Percentiles rank a stretch among this genome's conserved stretches.
These are phyloP conservation scores for Didymella keratinophila DNA, from an alignment of 2,329 filamentous ascomycete species.

Conservation along the genomic window DNA sequence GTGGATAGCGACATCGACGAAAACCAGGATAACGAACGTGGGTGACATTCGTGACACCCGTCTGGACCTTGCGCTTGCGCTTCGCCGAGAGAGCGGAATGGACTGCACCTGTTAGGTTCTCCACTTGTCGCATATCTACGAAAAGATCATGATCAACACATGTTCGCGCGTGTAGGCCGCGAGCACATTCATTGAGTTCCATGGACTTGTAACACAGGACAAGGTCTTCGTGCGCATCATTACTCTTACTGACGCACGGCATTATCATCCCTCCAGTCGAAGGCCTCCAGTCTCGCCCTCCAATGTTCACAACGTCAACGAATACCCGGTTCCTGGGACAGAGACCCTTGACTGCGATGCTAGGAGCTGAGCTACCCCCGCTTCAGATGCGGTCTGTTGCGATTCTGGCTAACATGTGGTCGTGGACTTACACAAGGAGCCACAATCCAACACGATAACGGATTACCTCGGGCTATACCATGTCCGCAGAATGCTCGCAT, in stretches of 20 bases:
- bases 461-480: constrained; percentile 17
- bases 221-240: constrained; percentile 9
- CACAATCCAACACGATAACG: constrained; percentile 18
- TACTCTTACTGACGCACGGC: not conserved
- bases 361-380: constrained; percentile 8
- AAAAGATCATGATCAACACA: constrained; percentile 2
- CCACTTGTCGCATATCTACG: not conserved
- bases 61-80: constrained; percentile 22
- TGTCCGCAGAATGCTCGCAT: constrained; percentile 1
- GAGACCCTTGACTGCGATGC: constrained; percentile 6
- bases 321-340: constrained; percentile 17
- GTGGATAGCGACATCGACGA: constrained; percentile 34
- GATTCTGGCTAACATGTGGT: constrained; percentile 4
- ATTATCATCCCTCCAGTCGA: constrained; percentile 10
- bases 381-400: constrained; percentile 8
- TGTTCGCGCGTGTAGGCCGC: constrained; percentile 15
- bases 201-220: constrained; percentile 4
- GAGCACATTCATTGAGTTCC: not conserved
- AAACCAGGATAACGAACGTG: constrained; percentile 33
- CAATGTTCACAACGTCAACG: constrained; percentile 10
- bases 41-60: constrained; percentile 41
- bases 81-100: constrained; percentile 25
- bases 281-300: not conserved
- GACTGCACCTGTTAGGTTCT: constrained; percentile 1
- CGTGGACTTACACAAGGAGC: constrained; percentile 6